phyloP scores from a whole-genome alignment of 2,329 filamentous ascomycete genomes.

The Harringtonia lauricola region DNA sequence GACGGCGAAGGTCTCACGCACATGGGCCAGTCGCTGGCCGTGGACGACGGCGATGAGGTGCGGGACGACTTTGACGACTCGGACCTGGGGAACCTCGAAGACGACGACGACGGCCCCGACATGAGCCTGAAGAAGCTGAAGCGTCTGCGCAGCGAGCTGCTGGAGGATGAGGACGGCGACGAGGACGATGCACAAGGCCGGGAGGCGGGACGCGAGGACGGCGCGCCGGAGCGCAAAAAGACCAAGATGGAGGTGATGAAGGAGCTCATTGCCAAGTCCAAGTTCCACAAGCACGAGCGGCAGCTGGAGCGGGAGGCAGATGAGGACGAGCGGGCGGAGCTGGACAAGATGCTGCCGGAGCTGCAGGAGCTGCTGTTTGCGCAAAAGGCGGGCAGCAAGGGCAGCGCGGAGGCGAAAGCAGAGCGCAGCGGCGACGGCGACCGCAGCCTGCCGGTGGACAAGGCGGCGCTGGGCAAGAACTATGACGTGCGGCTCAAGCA shows the following conservation, averaged over 20 bases:
- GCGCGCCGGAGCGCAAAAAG: conserved; percentile 75
- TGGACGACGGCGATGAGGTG: conserved; percentile 31
- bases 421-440: no score
- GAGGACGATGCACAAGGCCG: conserved; percentile 36
- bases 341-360: conserved; percentile 73
- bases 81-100: conserved; percentile 55
- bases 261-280: conserved; percentile 95
- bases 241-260: conserved; percentile 96
- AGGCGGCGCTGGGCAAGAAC: conserved; percentile 64
- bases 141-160: conserved; percentile 36
- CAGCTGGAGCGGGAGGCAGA: conserved; percentile 90
- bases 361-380: conserved; percentile 62
- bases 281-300: conserved; percentile 86
- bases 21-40: conserved; percentile 61
- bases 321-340: conserved; percentile 70
- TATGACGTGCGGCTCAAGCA: conserved; percentile 80
- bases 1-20: conserved; percentile 67
- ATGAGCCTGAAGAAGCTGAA: conserved; percentile 45
- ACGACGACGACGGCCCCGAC: conserved; percentile 41
- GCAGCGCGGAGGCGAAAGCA: conserved; percentile 9
- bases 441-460: conserved; percentile 34
- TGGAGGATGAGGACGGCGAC: conserved; percentile 26
- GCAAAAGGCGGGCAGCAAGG: conserved; percentile 19
- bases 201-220: no score
- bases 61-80: conserved; percentile 72